Evolutionary conservation across 345 rosid species (phyloP).

Genomic region (Anastatica hierochuntica): DNA sequence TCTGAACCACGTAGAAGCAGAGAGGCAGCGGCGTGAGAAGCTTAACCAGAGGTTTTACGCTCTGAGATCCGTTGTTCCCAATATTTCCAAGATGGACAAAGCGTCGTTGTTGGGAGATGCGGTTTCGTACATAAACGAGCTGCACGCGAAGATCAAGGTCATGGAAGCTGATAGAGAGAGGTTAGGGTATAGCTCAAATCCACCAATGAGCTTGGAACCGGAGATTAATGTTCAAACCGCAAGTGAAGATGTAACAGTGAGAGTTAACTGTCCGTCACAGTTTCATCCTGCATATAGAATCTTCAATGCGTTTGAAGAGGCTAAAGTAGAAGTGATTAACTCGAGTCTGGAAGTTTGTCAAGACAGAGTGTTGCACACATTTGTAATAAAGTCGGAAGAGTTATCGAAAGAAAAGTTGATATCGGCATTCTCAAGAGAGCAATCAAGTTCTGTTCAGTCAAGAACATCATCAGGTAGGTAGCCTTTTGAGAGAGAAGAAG

Average conservation of each 20-base stretch:
- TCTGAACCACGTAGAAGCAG: constrained; percentile 65
- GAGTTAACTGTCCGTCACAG: constrained; percentile 63
- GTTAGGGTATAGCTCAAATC: constrained; percentile 39
- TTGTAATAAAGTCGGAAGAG: constrained; percentile 68
- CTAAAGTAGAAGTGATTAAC: constrained; percentile 4
- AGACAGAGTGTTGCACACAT: constrained; percentile 60
- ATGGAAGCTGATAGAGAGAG: constrained; percentile 47
- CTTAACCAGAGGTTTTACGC: constrained; percentile 70
- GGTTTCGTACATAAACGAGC: constrained; percentile 58
- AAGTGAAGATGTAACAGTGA: constrained; percentile 58
- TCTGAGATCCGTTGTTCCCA: constrained; percentile 76
- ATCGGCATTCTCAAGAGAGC: constrained; percentile 53
- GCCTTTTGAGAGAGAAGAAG: constrained; percentile 9
- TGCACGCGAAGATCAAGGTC: constrained; percentile 37
- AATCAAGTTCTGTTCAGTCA: constrained; percentile 42
- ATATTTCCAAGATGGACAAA: constrained; percentile 86
- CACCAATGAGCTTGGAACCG: constrained; percentile 22
- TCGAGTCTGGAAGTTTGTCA: constrained; percentile 43
- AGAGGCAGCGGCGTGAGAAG: constrained; percentile 73
- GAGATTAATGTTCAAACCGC: constrained; percentile 45
- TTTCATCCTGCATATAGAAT: constrained; percentile 75
- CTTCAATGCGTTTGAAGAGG: constrained; percentile 62
- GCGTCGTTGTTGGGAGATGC: constrained; percentile 73
- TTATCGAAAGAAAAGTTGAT: constrained; percentile 73
- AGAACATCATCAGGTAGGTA: constrained; percentile 41